Base-by-base conservation (phyloP, 164 flowering plant species). In the Cinnamomum micranthum region DNA sequence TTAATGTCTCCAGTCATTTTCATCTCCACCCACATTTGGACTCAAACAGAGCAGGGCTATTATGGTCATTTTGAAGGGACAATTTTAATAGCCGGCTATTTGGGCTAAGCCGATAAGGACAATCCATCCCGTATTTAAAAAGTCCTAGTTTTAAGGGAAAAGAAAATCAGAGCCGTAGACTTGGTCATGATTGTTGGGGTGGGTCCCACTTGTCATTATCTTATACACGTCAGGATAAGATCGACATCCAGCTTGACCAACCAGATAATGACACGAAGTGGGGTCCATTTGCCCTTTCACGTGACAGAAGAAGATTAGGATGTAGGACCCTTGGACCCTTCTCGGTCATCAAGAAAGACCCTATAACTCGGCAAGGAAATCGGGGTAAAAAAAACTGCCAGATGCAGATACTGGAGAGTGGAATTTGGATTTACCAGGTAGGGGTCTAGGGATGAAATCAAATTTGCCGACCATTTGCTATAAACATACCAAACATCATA, bases 161-260 rank as follows among this genome's bases (percentile, higher is more conserved):
- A 59, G 13, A 41, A 22, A 14, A 68, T 4, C 24, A 17, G 65
- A n/a, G 60, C 24, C 50, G 50, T 55, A 28, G 79, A 80, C 73
- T 31, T 35, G 70, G 77, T 80, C 79, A 66, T 74, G 4, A 27
- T 22, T 10, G 67, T 10, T 11, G 67, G 14, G 35, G 13, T 2
- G 52, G 77, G 28, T 11, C 77, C 73, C 72, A 47, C 71, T 20
- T 9, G 31, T 47, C 14, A 52, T 25, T 13, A 41, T 41, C 31
- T 13, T 50, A 51, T 72, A 28, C 80, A 72, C 78, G 80, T 79
- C 80, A 74, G 71, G 80, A 82, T 75, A 79, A 73, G 78, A 65
- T 76, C 75, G 73, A n/a, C 35, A 58, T 52, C 13, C 19, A 51
- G 68, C 70, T 70, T 75, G 28, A 76, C 74, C 74, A 62, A 52